Conservation (phyloP, 176 grass and related monocot species). For the Avena eriantha region DNA sequence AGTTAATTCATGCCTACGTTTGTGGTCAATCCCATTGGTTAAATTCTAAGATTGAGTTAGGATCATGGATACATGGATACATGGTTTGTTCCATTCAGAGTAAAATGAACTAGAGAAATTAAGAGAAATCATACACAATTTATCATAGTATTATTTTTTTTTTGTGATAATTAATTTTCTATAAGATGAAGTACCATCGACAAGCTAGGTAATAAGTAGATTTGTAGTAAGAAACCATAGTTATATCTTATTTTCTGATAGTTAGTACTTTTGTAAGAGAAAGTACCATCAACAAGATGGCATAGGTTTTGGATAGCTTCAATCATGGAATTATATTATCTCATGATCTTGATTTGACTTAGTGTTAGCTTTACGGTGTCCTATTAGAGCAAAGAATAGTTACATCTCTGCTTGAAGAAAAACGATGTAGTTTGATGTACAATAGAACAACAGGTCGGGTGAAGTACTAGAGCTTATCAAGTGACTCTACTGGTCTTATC, state of each 20-base stretch:
- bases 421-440: conserved; percentile 51
- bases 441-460: conserved; percentile 76
- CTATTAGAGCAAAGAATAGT: conserved; percentile 87
- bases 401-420: conserved; percentile 84
- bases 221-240: neutral
- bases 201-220: neutral
- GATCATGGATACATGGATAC: neutral
- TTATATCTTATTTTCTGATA: neutral
- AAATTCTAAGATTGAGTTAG: neutral
- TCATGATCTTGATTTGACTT: conserved; percentile 2
- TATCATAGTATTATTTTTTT: too few relatives aligned
- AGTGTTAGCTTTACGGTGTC: conserved; percentile 45
- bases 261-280: conserved; percentile 9
- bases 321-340: neutral
- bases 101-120: neutral
- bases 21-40: neutral
- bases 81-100: neutral
- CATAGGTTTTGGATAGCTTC: neutral
- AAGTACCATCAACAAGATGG: neutral
- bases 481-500: too few relatives aligned
- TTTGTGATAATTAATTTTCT: neutral
- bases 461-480: conserved; percentile 54
- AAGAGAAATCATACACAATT: neutral
- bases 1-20: neutral
- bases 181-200: neutral